These are phyloP conservation scores for Coemansia interrupta DNA, from an alignment of 192 early-diverging fungal species.

Conservation along the genomic window DNA sequence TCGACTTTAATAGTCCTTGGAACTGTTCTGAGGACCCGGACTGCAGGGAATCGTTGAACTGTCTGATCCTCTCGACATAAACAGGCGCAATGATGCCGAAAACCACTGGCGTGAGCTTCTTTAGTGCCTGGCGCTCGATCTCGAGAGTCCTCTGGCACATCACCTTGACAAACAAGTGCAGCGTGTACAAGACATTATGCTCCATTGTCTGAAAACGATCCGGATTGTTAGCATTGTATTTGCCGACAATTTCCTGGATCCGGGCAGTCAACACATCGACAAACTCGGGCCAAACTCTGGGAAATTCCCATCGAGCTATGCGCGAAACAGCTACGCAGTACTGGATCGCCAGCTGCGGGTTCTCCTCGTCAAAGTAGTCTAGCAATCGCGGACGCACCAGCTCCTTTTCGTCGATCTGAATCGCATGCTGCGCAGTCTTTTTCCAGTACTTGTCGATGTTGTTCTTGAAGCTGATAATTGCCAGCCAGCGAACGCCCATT, in stretches of 20 bases:
- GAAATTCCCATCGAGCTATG: conserved; percentile 85
- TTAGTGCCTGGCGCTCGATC: conserved; percentile 56
- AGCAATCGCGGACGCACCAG: conserved; percentile 64
- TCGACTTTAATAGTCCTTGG: conserved; percentile 56
- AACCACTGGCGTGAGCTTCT: conserved; percentile 66
- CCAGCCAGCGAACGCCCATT: conserved; percentile 65
- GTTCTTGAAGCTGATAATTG: conserved; percentile 83
- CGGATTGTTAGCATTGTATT: conserved; percentile 11
- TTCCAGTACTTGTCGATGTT: conserved; percentile 90
- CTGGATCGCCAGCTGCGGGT: conserved; percentile 66
- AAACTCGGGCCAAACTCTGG: conserved; percentile 74
- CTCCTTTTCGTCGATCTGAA: conserved; percentile 68
- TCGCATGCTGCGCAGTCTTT: conserved; percentile 53
- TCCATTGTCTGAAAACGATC: conserved; percentile 54
- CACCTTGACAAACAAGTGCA: conserved; percentile 73
- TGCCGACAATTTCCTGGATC: conserved; percentile 13
- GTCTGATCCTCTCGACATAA: conserved; percentile 60
- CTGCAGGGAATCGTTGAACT: conserved; percentile 50
- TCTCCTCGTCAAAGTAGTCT: conserved; percentile 66
- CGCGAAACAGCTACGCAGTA: conserved; percentile 75
- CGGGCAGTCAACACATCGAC: conserved; percentile 25
- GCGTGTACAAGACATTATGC: conserved; percentile 66
- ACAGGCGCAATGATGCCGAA: conserved; percentile 65
- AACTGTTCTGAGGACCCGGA: conserved; percentile 27
- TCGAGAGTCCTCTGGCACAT: conserved; percentile 69